Conservation (phyloP, 1,139 yeast species). For the Schizosaccharomyces versatilis region DNA sequence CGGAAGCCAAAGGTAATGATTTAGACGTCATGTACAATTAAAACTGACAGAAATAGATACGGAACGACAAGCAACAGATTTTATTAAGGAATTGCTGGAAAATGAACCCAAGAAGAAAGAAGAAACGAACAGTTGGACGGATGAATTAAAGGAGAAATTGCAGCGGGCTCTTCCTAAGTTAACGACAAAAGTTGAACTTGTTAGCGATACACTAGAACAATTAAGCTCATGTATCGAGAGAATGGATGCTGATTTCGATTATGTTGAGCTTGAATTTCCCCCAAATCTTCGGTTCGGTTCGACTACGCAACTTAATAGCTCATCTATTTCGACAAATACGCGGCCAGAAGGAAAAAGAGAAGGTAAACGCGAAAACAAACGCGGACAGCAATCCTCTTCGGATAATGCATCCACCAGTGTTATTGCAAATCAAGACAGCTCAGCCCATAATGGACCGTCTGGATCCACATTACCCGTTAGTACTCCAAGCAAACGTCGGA, state of each 20-base stretch:
- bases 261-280: not conserved
- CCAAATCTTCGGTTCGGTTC: not conserved
- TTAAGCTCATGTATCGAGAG: not conserved
- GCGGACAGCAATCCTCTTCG: not conserved
- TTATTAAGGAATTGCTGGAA: not conserved
- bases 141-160: not conserved
- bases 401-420: not conserved
- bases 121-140: not conserved
- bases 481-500: too few species aligned
- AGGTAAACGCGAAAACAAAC: not conserved
- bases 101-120: not conserved
- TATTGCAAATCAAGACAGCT: too few species aligned
- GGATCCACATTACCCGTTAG: too few species aligned
- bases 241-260: not conserved
- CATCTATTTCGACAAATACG: not conserved
- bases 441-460: too few species aligned
- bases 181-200: not conserved
- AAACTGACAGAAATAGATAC: not conserved
- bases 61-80: not conserved
- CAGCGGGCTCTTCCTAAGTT: not conserved
- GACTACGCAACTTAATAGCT: not conserved
- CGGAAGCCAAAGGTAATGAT: conserved; percentile 25
- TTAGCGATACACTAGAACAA: not conserved
- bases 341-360: not conserved
- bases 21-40: not conserved